Base-by-base conservation (phyloP, 495 filamentous ascomycete genomes). In the Daldinia bambusicola region DNA sequence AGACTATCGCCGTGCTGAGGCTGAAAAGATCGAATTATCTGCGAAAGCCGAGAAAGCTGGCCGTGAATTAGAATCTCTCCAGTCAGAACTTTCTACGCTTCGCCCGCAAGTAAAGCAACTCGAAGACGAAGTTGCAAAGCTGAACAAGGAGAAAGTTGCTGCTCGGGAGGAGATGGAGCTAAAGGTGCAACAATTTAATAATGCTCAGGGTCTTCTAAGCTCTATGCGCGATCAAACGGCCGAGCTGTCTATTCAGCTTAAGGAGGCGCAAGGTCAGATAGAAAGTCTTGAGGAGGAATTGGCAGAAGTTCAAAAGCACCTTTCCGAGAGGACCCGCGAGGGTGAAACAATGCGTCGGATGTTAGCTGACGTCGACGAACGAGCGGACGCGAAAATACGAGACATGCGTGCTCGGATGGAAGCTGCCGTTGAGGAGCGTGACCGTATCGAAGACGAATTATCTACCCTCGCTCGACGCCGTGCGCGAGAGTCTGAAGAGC, bases 281-380 rank as follows among this genome's bases (percentile, higher is more conserved):
- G 94, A 97, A 71, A 92, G 89, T 61, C 80, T 97, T n/a, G 95
- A 98, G 71, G 95, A 99, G 80, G 95, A 98, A 76, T 84, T 98
- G 7, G 88, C 88, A 16, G 96, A 99, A 74, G 89, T 92, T 13
- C 94, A 97, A 65, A 87, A 93, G 52, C 86, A 98, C 56, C 86
- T 99, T n/a, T 87, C 84, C 45, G 96, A 98, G 79, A 89, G 96
- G 16, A 95, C 92, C n/a, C 89, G 95, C 22, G 96, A 99, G 79
- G 93, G 89, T 2, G 95, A 99, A 79, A 98, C 93, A 1, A 98
- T 99, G 95, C 87, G 95, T 40, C 85, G 93, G 26, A 83, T 98
- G 53, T 84, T 99, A 7, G 90, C 89, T 51, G 95, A 98, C 63
- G 93, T 93, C 22, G 94, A 98, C 76, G 85, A 91, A 61, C 86